A percentile compares a stretch with the other conserved stretches of the same genome.
These are phyloP conservation scores for Macaranga tanarius DNA, from an alignment of 441 rosid genomes.

Conservation along the genomic window DNA sequence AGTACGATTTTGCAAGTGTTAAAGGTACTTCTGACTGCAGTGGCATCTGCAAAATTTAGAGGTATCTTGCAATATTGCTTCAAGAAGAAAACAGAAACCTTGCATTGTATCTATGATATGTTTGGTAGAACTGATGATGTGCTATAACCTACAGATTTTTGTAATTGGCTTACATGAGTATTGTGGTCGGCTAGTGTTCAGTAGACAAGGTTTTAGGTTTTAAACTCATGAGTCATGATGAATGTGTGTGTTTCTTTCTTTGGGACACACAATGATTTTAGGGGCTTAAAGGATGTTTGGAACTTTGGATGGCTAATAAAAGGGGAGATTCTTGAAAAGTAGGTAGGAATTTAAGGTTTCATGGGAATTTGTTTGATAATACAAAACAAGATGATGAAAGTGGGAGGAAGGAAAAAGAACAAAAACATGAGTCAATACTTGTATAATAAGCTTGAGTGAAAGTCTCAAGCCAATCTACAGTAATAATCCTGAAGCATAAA, in stretches of 20 bases:
- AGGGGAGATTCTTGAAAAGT: background rate
- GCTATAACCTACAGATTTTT: background rate
- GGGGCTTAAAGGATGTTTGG: background rate
- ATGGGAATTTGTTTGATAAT: background rate
- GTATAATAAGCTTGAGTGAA: no score
- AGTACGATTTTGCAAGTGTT: slow-evolving; percentile 93
- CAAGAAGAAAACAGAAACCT: background rate
- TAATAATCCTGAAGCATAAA: background rate
- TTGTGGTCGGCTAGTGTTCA: background rate
- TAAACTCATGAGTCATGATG: background rate
- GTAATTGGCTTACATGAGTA: background rate
- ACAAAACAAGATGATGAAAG: no score
- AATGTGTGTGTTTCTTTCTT: background rate
- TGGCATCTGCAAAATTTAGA: slow-evolving; percentile 91
- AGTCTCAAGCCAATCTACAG: background rate
- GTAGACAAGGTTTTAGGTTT: background rate
- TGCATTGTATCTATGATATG: background rate
- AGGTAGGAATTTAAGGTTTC: background rate
- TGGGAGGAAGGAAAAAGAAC: no score
- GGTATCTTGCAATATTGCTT: slow-evolving; percentile 43
- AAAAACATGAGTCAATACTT: background rate
- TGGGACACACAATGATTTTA: background rate
- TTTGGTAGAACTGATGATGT: background rate
- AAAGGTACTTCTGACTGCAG: slow-evolving; percentile 97
- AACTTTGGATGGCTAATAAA: background rate